Evolutionary conservation across 352 stramenopile species (phyloP), one percentile per base, ranked within the genome.

Genomic region (Elongisporangium prolatum): DNA sequence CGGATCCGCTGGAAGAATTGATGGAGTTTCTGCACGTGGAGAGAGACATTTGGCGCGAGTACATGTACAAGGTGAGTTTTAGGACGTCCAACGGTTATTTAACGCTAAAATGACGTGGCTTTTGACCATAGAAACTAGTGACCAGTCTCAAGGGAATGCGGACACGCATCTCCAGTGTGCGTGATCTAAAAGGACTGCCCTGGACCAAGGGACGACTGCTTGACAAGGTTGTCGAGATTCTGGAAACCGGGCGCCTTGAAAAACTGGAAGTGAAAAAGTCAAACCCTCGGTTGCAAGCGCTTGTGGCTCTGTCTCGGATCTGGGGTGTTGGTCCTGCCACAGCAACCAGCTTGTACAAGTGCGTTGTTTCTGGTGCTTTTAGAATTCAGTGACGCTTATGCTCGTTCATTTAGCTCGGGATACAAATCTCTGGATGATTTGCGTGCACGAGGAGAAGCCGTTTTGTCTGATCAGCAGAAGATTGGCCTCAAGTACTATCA

Each of bases 401-500:
- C 8, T 56, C 52, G 2, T 57, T 1, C 9, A 13, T 37, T 20
- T 47, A 84, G 80, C 4, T 64, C 72, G 61, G 85, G 80, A 0
- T 91, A 77, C 68, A 88, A 88, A 48, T 79, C 71, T 3, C 67
- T 93, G 48, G 69, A 84, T 16, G 71, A 83, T 21, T 60, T 93
- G 4, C 57, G 63, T 9, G 59, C 65, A 54, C 76, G 77, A 14
- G 60, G 68, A 34, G 65, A 74, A 0, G 52, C 65, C 6, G 64
- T 80, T 16, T 56, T 95, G 28, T 87, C 62, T 13, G 52, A 63
- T 0, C 80, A 95, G 53, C 85, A 95, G 51, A 71, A 84, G 52
- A 93, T 93, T 57, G 85, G 85, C 40, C 68, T 95, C 44, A 89
- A 86, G 34, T 77, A 89, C 56, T 95, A 93, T 21, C 57, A 91